A percentile compares a stretch with the other conserved stretches of the same genome.
phyloP scores from a whole-genome alignment of 441 rosid genomes.

The Pelargonium cotyledonis region DNA sequence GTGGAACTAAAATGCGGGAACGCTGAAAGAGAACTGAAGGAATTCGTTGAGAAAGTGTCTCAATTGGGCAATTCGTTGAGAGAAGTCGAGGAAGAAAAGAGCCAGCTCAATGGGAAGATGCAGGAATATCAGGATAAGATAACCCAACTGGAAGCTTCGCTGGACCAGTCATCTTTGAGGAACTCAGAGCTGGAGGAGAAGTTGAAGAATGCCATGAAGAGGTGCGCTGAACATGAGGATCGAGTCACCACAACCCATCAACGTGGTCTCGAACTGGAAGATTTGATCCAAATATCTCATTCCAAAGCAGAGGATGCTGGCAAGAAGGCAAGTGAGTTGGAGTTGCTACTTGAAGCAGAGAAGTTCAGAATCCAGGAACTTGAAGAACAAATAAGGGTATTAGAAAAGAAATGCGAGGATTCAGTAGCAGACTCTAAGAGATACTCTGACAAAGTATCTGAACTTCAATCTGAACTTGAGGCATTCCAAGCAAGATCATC shows the following conservation, averaged over 20 bases:
- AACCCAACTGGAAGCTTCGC: constrained; percentile 48
- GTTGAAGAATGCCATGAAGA: constrained; percentile 45
- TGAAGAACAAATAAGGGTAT: constrained; percentile 61
- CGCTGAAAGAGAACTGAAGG: constrained; percentile 57
- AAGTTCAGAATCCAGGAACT: constrained; percentile 85
- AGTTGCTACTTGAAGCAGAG: constrained; percentile 82
- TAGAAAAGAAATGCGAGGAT: constrained; percentile 60
- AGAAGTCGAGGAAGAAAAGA: constrained; percentile 60
- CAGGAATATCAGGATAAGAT: constrained; percentile 51
- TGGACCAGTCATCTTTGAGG: constrained; percentile 37
- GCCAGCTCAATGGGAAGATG: constrained; percentile 34
- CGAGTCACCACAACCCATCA: constrained; percentile 65
- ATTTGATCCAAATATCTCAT: constrained; percentile 64
- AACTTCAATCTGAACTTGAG: constrained; percentile 66
- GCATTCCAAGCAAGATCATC: constrained; percentile 59
- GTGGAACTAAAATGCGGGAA: constrained; percentile 48
- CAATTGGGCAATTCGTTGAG: constrained; percentile 45
- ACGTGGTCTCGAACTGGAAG: constrained; percentile 83
- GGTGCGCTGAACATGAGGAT: constrained; percentile 69
- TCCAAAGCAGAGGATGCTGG: constrained; percentile 71
- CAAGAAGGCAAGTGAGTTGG: constrained; percentile 69
- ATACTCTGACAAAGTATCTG: constrained; percentile 42
- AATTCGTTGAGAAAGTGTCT: constrained; percentile 49
- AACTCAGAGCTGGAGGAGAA: constrained; percentile 55
- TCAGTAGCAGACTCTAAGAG: constrained; percentile 58